Base-by-base conservation (phyloP, 192 early-diverging fungal species). In the Coemansia sp. region DNA sequence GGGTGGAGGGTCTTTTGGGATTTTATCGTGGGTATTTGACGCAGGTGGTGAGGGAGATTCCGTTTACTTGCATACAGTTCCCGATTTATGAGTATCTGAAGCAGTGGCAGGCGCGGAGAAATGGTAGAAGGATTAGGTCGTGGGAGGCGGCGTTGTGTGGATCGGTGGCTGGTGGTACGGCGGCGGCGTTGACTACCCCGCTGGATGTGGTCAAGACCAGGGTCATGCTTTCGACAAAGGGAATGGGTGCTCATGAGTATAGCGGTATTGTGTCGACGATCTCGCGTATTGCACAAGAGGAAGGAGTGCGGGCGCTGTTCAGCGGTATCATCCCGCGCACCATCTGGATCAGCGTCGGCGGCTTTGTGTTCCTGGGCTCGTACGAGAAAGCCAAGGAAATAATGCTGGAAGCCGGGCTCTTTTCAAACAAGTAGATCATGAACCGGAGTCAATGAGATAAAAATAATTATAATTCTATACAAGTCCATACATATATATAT, bases 51-150 rank as follows among this genome's bases (percentile, higher is more conserved):
- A 85, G 96, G 42, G 96, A 99, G 84, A 96, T 98, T 68, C 96
- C 96, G 18, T 98, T 98, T 69, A 88, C 95, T 0, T 96, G 94
- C 75, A 90, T 98, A 33, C 96, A 98, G 75, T 98, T 98, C 73
- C 94, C 96, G 6, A 68, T 98, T 42, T 98, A 94, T 71, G 96
- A 98, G 78, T 89, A 85, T 38, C 81, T 96, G 56, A 98, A 96
- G 83, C 70, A 76, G 56, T 49, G 69, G 16, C 86, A 85, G 48
- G 80, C 89, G 17, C 34, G 29, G n/a, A 56, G 72, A 4, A 73
- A 87, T 7, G 72, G 85, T 6, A 68, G 86, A 29, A 63, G 60
- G 20, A 77, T 86, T 22, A 77, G 90, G 56, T 87, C 94, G 31
- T 91, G 86, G 84, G 92, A 96, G 73, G 92, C 93, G 7, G 91